phyloP scores from a whole-genome alignment of 2,329 filamentous ascomycete genomes.

The Fusarium paranaense region DNA sequence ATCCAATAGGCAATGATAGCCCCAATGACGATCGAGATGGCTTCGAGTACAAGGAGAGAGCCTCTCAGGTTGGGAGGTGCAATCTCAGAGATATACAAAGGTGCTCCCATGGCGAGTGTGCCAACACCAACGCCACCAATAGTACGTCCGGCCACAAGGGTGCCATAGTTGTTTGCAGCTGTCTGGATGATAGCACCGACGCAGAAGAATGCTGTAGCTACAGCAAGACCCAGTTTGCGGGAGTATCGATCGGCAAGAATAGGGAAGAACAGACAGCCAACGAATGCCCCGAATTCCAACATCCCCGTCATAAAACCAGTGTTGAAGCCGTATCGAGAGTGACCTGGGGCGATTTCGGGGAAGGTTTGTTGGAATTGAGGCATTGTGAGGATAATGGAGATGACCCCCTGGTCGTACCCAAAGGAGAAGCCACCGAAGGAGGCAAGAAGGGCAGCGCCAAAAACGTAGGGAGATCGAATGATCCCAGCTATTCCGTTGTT shows the following conservation, averaged over 20 bases:
- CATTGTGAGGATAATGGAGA: slow-evolving; percentile 54
- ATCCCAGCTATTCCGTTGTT: not conserved
- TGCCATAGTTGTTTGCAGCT: slow-evolving; percentile 58
- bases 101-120: slow-evolving; percentile 18
- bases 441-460: slow-evolving; percentile 55
- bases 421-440: slow-evolving; percentile 39
- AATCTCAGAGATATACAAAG: slow-evolving; percentile 46
- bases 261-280: slow-evolving; percentile 20
- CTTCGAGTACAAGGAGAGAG: slow-evolving; percentile 47
- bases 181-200: slow-evolving; percentile 65
- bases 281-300: slow-evolving; percentile 24
- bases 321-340: slow-evolving; percentile 8
- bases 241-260: slow-evolving; percentile 49
- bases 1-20: slow-evolving; percentile 44
- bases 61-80: slow-evolving; percentile 45
- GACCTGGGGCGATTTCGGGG: slow-evolving; percentile 37
- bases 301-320: slow-evolving; percentile 48
- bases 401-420: slow-evolving; percentile 51
- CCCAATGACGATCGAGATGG: slow-evolving; percentile 47
- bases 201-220: slow-evolving; percentile 64
- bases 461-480: slow-evolving; percentile 46
- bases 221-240: slow-evolving; percentile 64
- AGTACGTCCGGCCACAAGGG: slow-evolving; percentile 66
- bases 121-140: slow-evolving; percentile 52
- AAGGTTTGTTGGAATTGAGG: slow-evolving; percentile 54